Percentiles rank a stretch among this genome's conserved stretches.
phyloP scores from a whole-genome alignment of 1,284 basidiomycete species.

The Wolfiporia cocos region DNA sequence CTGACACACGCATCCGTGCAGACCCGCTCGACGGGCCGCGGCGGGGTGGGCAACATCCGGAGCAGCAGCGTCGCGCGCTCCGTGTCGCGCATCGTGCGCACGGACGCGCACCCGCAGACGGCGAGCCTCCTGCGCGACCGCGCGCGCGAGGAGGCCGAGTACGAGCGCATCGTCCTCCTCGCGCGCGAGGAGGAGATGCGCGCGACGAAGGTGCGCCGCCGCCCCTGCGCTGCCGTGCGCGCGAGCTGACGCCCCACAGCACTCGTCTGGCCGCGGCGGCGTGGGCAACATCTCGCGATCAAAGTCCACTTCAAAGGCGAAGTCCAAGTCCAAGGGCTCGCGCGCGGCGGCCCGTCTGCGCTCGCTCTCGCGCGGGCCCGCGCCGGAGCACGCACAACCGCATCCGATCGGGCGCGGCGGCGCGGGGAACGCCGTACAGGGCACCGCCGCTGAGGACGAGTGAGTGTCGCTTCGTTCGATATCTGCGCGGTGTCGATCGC shows the following conservation, averaged over 20 bases:
- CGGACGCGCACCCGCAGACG: conserved; percentile 25
- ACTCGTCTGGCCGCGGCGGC: conserved; percentile 57
- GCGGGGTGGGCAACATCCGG: conserved; percentile 74
- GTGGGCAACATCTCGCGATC: conserved; percentile 41
- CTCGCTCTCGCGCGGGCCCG: conserved; percentile 8
- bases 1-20: conserved; percentile 18
- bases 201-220: conserved; percentile 29
- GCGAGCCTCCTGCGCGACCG: conserved; percentile 21
- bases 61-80: conserved; percentile 56
- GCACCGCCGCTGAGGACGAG: conserved; percentile 24
- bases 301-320: conserved; percentile 2
- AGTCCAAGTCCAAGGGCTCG: conserved; percentile 23
- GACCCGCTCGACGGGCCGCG: conserved; percentile 64
- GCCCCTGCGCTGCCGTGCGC: not conserved
- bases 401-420: conserved; percentile 70
- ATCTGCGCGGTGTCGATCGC: no score
- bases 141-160: conserved; percentile 22
- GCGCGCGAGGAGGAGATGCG: conserved; percentile 31
- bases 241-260: conserved; percentile 26
- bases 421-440: conserved; percentile 49
- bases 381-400: conserved; percentile 35
- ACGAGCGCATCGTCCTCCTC: conserved; percentile 41
- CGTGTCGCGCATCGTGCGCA: conserved; percentile 15
- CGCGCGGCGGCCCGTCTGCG: conserved; percentile 11
- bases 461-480: no score